A percentile compares a stretch with the other conserved stretches of the same genome.
These are phyloP conservation scores for Boletus coccyginus DNA, from an alignment of 768 basidiomycete genomes.

Conservation along the genomic window DNA sequence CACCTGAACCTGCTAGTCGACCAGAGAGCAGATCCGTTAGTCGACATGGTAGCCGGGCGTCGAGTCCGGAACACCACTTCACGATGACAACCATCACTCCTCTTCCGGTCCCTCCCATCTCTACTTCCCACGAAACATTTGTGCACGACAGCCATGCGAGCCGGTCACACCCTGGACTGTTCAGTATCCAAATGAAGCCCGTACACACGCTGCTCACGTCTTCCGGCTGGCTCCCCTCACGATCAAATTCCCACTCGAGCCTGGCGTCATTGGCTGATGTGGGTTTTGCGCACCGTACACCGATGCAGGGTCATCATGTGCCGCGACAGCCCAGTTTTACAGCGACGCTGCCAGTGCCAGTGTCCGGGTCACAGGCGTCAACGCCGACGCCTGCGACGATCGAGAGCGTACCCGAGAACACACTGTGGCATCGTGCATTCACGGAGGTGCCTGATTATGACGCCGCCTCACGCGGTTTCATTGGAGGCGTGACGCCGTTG, in stretches of 20 bases:
- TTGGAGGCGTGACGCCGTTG: constrained; percentile 88
- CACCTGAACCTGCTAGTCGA: constrained; percentile 26
- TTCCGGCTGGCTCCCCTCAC: constrained; percentile 40
- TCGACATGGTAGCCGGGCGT: constrained; percentile 44
- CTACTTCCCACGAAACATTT: constrained; percentile 43
- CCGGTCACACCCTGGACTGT: constrained; percentile 50
- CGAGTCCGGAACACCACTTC: constrained; percentile 53
- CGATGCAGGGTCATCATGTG: background rate
- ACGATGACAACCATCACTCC: constrained; percentile 7
- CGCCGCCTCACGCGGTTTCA: constrained; percentile 80
- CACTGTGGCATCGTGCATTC: constrained; percentile 58
- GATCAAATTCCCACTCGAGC: constrained; percentile 35
- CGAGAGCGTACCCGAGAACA: constrained; percentile 28
- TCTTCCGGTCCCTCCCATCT: constrained; percentile 1
- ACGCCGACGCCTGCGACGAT: constrained; percentile 2
- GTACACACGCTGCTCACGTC: constrained; percentile 43
- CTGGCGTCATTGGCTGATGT: constrained; percentile 13
- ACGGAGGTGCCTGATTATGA: constrained; percentile 85
- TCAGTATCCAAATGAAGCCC: constrained; percentile 63
- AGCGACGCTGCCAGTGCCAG: background rate
- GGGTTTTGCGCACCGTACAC: constrained; percentile 1
- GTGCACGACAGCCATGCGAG: constrained; percentile 51
- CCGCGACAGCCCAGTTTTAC: background rate
- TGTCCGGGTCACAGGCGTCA: background rate
- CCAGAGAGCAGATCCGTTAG: constrained; percentile 31